Conservation (phyloP, 2,329 filamentous ascomycete species). For the Epichloe coenophiala region DNA sequence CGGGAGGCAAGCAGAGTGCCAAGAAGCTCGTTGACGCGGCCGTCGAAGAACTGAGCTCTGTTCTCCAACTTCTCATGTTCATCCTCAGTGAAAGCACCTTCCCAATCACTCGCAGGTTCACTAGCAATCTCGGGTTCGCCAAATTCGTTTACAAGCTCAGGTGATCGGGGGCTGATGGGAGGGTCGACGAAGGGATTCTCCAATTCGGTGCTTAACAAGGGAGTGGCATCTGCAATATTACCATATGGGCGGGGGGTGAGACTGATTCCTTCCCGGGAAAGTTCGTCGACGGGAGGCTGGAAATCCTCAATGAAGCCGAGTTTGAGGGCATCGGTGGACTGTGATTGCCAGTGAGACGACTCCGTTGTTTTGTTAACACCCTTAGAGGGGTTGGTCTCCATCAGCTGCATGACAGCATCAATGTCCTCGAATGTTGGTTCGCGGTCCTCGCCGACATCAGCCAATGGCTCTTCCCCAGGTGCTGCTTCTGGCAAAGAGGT, state of each 20-base stretch:
- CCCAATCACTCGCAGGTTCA: slow-evolving; percentile 78
- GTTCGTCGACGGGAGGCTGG: slow-evolving; percentile 32
- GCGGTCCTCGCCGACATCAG: slow-evolving; percentile 9
- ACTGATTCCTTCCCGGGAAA: slow-evolving; percentile 59
- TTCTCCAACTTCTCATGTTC: slow-evolving; percentile 74
- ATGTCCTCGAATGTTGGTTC: slow-evolving; percentile 66
- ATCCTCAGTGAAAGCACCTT: slow-evolving; percentile 67
- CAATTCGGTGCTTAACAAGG: slow-evolving; percentile 38
- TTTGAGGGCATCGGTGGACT: slow-evolving; percentile 17
- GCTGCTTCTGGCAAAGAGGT: not conserved
- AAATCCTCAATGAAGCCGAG: slow-evolving; percentile 39
- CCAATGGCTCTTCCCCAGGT: not conserved
- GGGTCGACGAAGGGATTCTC: slow-evolving; percentile 51
- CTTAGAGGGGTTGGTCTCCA: slow-evolving; percentile 59
- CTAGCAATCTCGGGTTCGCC: slow-evolving; percentile 28
- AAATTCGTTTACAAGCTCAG: slow-evolving; percentile 35
- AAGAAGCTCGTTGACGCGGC: slow-evolving; percentile 76
- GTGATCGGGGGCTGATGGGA: slow-evolving; percentile 31
- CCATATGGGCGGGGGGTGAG: slow-evolving; percentile 53
- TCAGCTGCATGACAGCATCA: slow-evolving; percentile 80
- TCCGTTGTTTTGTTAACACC: slow-evolving; percentile 53
- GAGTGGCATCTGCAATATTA: slow-evolving; percentile 30
- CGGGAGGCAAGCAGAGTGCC: slow-evolving; percentile 62
- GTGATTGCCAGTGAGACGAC: slow-evolving; percentile 27
- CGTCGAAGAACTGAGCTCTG: slow-evolving; percentile 79